Conservation (phyloP, 129 eudicot genomes). For the Ambrosia trifida region DNA sequence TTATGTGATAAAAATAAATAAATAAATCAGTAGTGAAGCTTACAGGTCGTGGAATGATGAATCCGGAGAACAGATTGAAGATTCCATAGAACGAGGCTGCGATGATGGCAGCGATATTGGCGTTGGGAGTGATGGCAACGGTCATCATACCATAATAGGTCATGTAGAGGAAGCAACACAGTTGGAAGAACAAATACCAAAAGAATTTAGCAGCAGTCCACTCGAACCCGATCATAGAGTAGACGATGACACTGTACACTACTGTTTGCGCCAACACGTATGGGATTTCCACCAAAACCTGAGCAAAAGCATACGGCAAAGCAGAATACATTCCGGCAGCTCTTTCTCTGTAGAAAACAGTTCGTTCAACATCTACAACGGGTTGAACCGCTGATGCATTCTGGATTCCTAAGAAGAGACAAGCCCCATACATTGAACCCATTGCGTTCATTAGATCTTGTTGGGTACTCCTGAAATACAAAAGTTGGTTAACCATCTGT, state of each 20-base stretch:
- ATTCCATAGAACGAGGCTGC: conserved; percentile 39
- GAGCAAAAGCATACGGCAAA: conserved; percentile 52
- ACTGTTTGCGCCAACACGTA: conserved; percentile 30
- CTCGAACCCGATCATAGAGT: conserved; percentile 51
- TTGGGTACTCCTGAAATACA: conserved; percentile 23
- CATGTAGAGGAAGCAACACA: conserved; percentile 48
- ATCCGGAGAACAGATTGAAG: conserved; percentile 49
- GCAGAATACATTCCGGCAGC: conserved; percentile 60
- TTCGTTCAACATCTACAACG: conserved; percentile 46
- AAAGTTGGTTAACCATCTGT: neutral
- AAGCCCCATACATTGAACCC: conserved; percentile 54
- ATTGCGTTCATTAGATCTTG: conserved; percentile 40
- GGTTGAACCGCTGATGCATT: conserved; percentile 50
- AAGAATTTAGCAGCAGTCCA: conserved; percentile 46
- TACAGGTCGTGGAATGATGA: conserved; percentile 48
- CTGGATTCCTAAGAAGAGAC: conserved; percentile 43
- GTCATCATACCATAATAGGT: conserved; percentile 56
- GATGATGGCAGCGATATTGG: conserved; percentile 43
- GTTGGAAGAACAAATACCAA: conserved; percentile 44
- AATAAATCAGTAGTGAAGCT: neutral
- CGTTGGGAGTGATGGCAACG: conserved; percentile 48
- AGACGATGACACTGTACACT: conserved; percentile 42
- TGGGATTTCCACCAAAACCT: conserved; percentile 47
- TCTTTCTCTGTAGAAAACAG: conserved; percentile 54
- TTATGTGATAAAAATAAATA: neutral